These are phyloP conservation scores for Litchi chinensis DNA, from an alignment of 345 rosid species.

Conservation along the genomic window DNA sequence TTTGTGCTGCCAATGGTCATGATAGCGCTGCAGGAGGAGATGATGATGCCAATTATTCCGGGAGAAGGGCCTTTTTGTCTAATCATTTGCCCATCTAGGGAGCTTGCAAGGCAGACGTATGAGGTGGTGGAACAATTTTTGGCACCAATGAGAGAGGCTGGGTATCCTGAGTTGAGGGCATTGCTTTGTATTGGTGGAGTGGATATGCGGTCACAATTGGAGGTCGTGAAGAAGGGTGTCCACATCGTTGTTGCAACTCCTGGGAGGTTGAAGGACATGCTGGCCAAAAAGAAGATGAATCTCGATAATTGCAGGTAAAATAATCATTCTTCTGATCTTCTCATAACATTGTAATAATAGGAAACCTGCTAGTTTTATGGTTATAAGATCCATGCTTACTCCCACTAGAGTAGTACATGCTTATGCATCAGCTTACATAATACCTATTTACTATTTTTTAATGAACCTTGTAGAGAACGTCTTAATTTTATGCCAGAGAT, in stretches of 20 bases:
- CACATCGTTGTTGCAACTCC: constrained; percentile 96
- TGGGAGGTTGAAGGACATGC: constrained; percentile 93
- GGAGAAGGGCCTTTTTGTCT: constrained; percentile 92
- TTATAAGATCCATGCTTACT: no score
- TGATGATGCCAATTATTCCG: constrained; percentile 80
- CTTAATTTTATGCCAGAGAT: no score
- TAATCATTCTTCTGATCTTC: background rate
- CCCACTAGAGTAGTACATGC: no score
- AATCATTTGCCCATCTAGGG: constrained; percentile 84
- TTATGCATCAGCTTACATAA: no score
- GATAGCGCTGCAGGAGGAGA: constrained; percentile 89
- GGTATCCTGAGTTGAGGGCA: constrained; percentile 74
- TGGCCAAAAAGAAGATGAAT: constrained; percentile 91
- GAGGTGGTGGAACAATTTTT: constrained; percentile 87
- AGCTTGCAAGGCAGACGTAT: constrained; percentile 89
- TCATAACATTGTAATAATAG: background rate
- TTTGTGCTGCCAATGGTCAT: constrained; percentile 89
- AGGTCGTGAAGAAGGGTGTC: constrained; percentile 81
- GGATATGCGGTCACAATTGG: constrained; percentile 92
- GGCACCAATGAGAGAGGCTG: constrained; percentile 55
- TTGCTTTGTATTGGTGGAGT: constrained; percentile 90
- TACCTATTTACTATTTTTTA: no score
- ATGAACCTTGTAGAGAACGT: no score
- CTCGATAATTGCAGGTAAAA: constrained; percentile 84
- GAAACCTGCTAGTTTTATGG: background rate